phyloP scores from a whole-genome alignment of 2,329 filamentous ascomycete genomes.

The Fonsecaea multimorphosa region DNA sequence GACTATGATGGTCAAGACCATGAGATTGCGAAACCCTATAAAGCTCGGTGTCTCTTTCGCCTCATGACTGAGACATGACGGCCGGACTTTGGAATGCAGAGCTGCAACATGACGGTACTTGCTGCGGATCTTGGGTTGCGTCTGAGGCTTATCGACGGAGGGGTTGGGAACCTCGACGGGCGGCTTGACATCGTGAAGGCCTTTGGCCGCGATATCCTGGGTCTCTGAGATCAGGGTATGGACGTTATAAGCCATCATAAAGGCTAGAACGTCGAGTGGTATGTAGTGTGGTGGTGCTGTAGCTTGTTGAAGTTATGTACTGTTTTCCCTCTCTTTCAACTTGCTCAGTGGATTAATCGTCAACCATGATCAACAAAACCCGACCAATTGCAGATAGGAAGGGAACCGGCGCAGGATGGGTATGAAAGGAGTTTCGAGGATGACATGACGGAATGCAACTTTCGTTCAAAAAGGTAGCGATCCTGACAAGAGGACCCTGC shows the following conservation, averaged over 20 bases:
- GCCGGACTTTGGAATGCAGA: slow-evolving; percentile 73
- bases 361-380: slow-evolving; percentile 18
- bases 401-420: slow-evolving; percentile 6
- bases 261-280: not conserved
- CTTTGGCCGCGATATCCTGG: slow-evolving; percentile 30
- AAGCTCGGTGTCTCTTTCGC: slow-evolving; percentile 78
- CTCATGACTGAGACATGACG: slow-evolving; percentile 87
- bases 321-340: slow-evolving; percentile 1
- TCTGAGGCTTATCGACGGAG: slow-evolving; percentile 6
- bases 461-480: not conserved
- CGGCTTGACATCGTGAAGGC: slow-evolving; percentile 18
- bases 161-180: slow-evolving; percentile 26
- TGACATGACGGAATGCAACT: slow-evolving; percentile 25
- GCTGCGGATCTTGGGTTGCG: slow-evolving; percentile 34
- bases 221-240: slow-evolving; percentile 30
- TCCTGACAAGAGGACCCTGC: not conserved
- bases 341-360: slow-evolving; percentile 11
- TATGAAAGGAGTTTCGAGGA: slow-evolving; percentile 11
- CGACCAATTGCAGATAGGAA: slow-evolving; percentile 13
- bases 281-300: not conserved
- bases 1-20: slow-evolving; percentile 90
- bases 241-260: slow-evolving; percentile 33
- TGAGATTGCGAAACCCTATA: slow-evolving; percentile 91
- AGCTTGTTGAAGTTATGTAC: not conserved
- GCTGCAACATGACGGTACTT: slow-evolving; percentile 94